Base-by-base conservation (phyloP, 164 flowering plant genomes). In the Magnolia kwangsiensis region DNA sequence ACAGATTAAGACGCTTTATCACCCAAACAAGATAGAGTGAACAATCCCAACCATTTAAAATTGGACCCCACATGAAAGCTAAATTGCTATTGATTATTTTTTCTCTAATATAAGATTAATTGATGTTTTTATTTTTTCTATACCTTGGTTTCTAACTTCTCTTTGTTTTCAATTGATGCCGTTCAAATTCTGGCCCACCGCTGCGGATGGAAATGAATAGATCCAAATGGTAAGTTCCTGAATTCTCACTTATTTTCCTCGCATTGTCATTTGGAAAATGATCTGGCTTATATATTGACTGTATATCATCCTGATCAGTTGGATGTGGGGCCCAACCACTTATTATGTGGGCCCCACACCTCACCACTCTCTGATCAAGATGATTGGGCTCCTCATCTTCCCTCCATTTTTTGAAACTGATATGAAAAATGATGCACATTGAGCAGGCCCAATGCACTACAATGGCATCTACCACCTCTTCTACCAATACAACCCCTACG, bases 401-500 rank as follows among this genome's bases (percentile, higher is more conserved):
- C 45, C 21, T 45, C 29, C 19, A 58, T 72, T 19, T 72, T 7
- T 8, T 24, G 21, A 18, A 31, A 6, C 27, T 73, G 8, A 73
- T 31, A n/a, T 4, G 4, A 58, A 19, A 16, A 19, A 29, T n/a
- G 8, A 8, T 23, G 21, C 3, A 73, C 19, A 68, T 45, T 13
- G 9, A 77, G 49, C 82, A 84, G 86, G 84, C 1, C 84, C 86
- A 0, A 76, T 84, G 83, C 76, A 80, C 66, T 84, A 74, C 67
- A 84, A 84, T 67, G 86, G 84, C 49, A 7, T 80, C 45, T 84
- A 84, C 78, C 86, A 84, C 70, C 74, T 84, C 1, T 85, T 85
- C 82, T 85, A 83, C 78, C 88, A 85, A 31, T 82, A 85, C 79
- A 85, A 85, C 70, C 85, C 86, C 55, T 9, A 80, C 2, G 87